Evolutionary conservation across 495 filamentous ascomycete genomes (phyloP).

Genomic region (Penicillium subrubescens): DNA sequence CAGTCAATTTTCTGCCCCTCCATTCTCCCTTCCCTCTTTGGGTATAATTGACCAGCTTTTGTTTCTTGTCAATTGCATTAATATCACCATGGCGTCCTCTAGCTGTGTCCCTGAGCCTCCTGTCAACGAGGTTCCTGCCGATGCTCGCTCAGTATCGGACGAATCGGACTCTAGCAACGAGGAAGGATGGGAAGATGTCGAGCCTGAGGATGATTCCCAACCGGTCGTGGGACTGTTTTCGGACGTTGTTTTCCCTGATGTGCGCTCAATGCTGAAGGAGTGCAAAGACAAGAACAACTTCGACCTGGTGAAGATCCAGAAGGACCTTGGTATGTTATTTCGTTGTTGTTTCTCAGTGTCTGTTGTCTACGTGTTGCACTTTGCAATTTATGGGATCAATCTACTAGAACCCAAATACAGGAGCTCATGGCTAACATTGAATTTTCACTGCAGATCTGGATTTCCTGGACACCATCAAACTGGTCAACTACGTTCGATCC

Average conservation of each 20-base stretch:
- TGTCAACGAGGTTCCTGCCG: conserved; percentile 29
- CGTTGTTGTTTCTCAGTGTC: background rate
- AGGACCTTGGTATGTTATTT: conserved; percentile 58
- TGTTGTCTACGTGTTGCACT: background rate
- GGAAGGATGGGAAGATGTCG: conserved; percentile 81
- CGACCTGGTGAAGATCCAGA: conserved; percentile 68
- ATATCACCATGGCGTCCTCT: conserved; percentile 35
- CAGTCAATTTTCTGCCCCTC: conserved; percentile 29
- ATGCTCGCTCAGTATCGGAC: conserved; percentile 42
- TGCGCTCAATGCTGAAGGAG: conserved; percentile 67
- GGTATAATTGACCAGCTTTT: conserved; percentile 7
- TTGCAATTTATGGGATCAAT: background rate
- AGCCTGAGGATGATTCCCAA: conserved; percentile 65
- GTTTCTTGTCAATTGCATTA: conserved; percentile 7
- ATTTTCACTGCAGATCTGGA: conserved; percentile 58
- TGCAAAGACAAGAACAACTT: conserved; percentile 72
- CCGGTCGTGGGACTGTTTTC: conserved; percentile 72
- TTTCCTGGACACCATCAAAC: conserved; percentile 78
- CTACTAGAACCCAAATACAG: background rate
- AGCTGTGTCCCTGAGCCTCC: conserved; percentile 20
- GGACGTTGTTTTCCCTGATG: conserved; percentile 65
- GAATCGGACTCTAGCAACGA: conserved; percentile 58
- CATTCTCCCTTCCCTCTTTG: conserved; percentile 16
- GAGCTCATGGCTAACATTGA: conserved; percentile 21
- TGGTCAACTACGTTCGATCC: conserved; percentile 79